Base-by-base conservation (phyloP, 1,284 basidiomycete species). In the Pterulicium gracile region DNA sequence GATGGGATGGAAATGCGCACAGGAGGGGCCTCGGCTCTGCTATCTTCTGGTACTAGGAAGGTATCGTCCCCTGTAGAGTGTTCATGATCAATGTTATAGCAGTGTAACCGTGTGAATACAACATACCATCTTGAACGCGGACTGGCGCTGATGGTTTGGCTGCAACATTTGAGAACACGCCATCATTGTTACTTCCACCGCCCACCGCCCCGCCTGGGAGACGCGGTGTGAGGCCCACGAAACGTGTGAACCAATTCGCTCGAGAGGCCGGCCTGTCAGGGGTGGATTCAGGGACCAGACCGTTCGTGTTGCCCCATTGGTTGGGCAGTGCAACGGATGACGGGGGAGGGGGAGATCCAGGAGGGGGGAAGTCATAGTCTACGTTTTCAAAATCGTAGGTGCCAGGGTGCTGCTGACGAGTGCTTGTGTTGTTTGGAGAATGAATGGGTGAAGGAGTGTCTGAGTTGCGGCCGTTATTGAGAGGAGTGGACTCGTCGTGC, bases 141-240 rank as follows among this genome's bases (percentile, higher is more conserved):
- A 75, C 65, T 40, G 74, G 70, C 18, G 67, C 58, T 36, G 76
- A 68, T 1, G 95, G 95, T 59, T 98, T 96, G 2, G 96, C 96
- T 39, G 82, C 86, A 19, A 99, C 81, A 61, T 98, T 99, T 41
- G 85, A 86, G 64, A 98, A 99, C 4, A 99, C 94, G 20, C 95
- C 95, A 53, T 96, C 93, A 56, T 94, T 92, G 42, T 70, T 68
- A 3, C 73, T 75, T 0, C 93, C 92, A 7, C 89, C 81, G 18
- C 87, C 91, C 24, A 85, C 64, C 22, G 62, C 64, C 46, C 65
- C 73, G 24, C 55, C 55, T 13, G 74, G 72, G n/a, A 61, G 64
- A 50, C 69, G 68, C 43, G 70, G 65, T 2, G 64, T 64, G 21
- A 83, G 62, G 7, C 81, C 70, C 14, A 77, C 73, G 44, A 79